Base-by-base conservation (phyloP, 148 eudicot species). In the Cornus florida region DNA sequence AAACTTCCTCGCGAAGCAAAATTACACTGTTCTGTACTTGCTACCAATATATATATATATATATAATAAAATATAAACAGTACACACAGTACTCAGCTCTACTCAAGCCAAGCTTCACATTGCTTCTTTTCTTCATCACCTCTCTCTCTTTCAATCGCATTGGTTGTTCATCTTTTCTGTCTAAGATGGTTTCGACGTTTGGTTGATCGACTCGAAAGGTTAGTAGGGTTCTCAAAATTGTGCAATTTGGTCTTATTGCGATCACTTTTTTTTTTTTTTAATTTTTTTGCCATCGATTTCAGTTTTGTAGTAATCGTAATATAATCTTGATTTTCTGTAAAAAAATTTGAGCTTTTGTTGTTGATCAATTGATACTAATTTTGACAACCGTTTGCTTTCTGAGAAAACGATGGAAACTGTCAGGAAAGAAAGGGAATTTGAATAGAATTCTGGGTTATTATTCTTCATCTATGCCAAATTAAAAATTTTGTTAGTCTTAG, bases 171-270 rank as follows among this genome's bases (percentile, higher is more conserved):
- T 35, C 38, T 16, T 46, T 57, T 20, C 24, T 70, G 28, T 70
- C 53, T 17, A 17, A 20, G 32, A 38, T 70, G 53, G 48, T 43
- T 43, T 71, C 62, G 75, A 28, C 20, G 33, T 4, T 46, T 56
- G 35, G 62, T 50, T 50, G 35, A 72, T 72, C 75, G 19, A 13
- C n/a, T 46, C 60, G 35, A 28, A 72, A 72, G 75, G 75, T 72
- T 72, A 72, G 60, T 72, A 23, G 75, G 33, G 9, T 13, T 50
- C 75, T 72, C 10, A 11, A 24, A 50, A 10, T 72, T 24, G 32
- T 46, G 62, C 35, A 24, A 72, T 48, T 50, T 50, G 35, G n/a
- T 46, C 9, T 7, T 2, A 43, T 46, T 72, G 17, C 16, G 28
- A 19, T 50, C 75, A 46, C 12, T 23, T 48, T 72, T 23, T 46